Percentiles rank a stretch among this genome's conserved stretches.
Evolutionary conservation across 1,139 yeast genomes (phyloP).

Genomic region (Candida sp.): DNA sequence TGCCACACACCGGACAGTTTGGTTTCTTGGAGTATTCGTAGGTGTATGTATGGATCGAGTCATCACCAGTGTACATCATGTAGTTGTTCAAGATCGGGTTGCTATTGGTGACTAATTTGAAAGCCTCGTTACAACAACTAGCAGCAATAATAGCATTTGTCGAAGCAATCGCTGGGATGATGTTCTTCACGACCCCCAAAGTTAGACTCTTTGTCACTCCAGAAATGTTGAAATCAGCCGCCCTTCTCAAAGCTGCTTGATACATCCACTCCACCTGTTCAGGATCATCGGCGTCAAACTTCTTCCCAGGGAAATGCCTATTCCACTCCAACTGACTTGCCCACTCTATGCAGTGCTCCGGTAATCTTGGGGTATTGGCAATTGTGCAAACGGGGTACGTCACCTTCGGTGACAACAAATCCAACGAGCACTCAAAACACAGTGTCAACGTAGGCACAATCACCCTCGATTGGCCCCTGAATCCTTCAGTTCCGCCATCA

Average conservation of each 20-base stretch:
- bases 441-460: slow-evolving; percentile 85
- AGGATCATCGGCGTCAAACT: slow-evolving; percentile 72
- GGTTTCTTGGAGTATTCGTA: slow-evolving; percentile 63
- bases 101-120: slow-evolving; percentile 73
- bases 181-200: slow-evolving; percentile 89
- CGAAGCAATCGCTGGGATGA: slow-evolving; percentile 94
- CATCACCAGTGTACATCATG: slow-evolving; percentile 87
- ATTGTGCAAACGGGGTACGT: slow-evolving; percentile 94
- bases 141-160: slow-evolving; percentile 96
- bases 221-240: slow-evolving; percentile 63
- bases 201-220: slow-evolving; percentile 78
- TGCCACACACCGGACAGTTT: slow-evolving; percentile 81
- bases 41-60: slow-evolving; percentile 75
- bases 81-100: slow-evolving; percentile 77
- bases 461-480: slow-evolving; percentile 90
- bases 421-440: slow-evolving; percentile 93
- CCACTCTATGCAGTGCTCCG: slow-evolving; percentile 97
- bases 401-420: slow-evolving; percentile 69
- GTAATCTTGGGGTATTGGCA: slow-evolving; percentile 90
- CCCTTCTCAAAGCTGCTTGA: slow-evolving; percentile 59
- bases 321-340: slow-evolving; percentile 85
- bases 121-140: slow-evolving; percentile 86
- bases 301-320: slow-evolving; percentile 41
- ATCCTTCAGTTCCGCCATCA: slow-evolving; percentile 98
- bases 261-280: slow-evolving; percentile 73